phyloP scores from a whole-genome alignment of 768 basidiomycete species.

The Scleroderma citrinum region DNA sequence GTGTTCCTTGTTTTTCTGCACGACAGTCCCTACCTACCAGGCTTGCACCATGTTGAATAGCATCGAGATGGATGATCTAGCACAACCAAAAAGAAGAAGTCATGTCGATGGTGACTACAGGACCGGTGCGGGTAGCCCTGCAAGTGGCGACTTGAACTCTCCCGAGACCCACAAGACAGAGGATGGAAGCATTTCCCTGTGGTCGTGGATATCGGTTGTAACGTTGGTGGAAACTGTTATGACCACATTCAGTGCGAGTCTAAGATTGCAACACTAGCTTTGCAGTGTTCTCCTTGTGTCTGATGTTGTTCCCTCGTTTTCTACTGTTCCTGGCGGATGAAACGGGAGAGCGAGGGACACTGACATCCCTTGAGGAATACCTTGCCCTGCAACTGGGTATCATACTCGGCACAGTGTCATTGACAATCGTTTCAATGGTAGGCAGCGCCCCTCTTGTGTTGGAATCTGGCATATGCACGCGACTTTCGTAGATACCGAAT shows the following conservation, averaged over 20 bases:
- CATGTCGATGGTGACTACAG: conserved; percentile 9
- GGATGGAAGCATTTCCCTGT: conserved; percentile 29
- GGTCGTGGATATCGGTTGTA: conserved; percentile 34
- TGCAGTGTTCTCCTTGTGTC: conserved; percentile 28
- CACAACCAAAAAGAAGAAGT: conserved; percentile 7
- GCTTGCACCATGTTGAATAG: conserved; percentile 21
- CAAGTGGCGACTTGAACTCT: conserved; percentile 4
- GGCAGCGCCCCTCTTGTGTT: conserved; percentile 11
- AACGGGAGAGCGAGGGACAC: conserved; percentile 33
- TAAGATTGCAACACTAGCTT: conserved; percentile 23
- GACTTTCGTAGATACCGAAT: conserved; percentile 38
- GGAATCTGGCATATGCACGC: conserved; percentile 3
- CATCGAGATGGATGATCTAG: conserved; percentile 38
- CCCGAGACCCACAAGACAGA: conserved; percentile 4
- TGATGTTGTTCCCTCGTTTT: conserved; percentile 54
- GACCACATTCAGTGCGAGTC: neutral
- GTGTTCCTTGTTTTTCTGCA: too few species aligned
- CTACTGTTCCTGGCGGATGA: conserved; percentile 62
- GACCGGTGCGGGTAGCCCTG: neutral
- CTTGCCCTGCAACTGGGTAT: conserved; percentile 64
- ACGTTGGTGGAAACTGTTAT: conserved; percentile 19
- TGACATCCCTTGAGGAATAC: conserved; percentile 67
- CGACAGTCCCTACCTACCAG: too few species aligned
- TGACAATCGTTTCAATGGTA: conserved; percentile 58
- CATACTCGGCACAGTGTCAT: conserved; percentile 47